Evolutionary conservation across 371 early-diverging fungal species (phyloP).

Genomic region (Lichtheimia corymbifera): DNA sequence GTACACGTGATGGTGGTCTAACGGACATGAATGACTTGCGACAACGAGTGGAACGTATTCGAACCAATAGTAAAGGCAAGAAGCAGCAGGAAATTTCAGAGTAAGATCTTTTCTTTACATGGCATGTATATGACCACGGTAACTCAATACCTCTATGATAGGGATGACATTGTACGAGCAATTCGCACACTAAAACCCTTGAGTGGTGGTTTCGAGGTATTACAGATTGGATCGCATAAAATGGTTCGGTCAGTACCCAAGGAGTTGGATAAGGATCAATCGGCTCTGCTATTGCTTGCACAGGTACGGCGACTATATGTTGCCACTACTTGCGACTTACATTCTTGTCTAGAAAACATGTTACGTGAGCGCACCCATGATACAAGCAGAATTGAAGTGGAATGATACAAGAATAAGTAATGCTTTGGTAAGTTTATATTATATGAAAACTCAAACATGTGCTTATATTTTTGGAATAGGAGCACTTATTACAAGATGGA

Average conservation of each 20-base stretch:
- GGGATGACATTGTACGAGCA: constrained; percentile 85
- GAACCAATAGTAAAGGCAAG: constrained; percentile 49
- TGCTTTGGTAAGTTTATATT: constrained; percentile 39
- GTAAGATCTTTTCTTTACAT: constrained; percentile 14
- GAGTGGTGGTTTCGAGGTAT: constrained; percentile 83
- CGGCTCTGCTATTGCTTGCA: constrained; percentile 68
- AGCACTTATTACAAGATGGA: constrained; percentile 76
- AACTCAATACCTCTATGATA: constrained; percentile 7
- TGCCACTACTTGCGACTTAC: neutral
- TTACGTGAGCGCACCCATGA: constrained; percentile 59
- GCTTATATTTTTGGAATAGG: constrained; percentile 34
- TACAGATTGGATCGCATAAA: constrained; percentile 73
- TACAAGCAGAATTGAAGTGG: constrained; percentile 63
- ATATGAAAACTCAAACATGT: neutral
- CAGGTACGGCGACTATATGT: constrained; percentile 42
- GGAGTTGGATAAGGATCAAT: constrained; percentile 85
- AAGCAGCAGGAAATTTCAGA: constrained; percentile 41
- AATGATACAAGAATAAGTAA: constrained; percentile 55
- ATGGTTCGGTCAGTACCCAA: constrained; percentile 90
- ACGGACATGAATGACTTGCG: constrained; percentile 82
- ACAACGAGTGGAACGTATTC: constrained; percentile 63
- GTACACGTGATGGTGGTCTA: constrained; percentile 88
- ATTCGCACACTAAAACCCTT: constrained; percentile 85
- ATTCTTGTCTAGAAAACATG: constrained; percentile 48
- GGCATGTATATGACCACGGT: neutral